A percentile compares a stretch with the other conserved stretches of the same genome.
Conservation (phyloP, 805 yeast species). For the Zygoascus flipseniorum region DNA sequence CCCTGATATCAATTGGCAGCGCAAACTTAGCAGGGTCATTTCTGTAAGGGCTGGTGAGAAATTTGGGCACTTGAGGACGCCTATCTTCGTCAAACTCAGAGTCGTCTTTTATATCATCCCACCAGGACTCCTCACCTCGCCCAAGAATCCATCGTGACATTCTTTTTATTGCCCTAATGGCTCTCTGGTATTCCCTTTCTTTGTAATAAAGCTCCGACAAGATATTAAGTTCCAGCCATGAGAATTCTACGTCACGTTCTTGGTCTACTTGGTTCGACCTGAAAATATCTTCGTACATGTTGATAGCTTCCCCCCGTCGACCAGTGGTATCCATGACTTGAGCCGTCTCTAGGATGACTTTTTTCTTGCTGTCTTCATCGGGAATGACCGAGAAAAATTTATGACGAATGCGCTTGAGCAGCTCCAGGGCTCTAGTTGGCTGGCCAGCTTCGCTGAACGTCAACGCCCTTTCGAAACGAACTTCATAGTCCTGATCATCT, state of each 20-base stretch:
- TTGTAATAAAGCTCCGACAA: constrained; percentile 71
- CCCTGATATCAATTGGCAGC: constrained; percentile 81
- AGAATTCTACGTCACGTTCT: constrained; percentile 37
- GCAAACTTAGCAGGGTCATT: constrained; percentile 25
- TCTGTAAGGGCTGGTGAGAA: constrained; percentile 2
- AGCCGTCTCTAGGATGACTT: constrained; percentile 11
- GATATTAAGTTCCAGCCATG: constrained; percentile 84
- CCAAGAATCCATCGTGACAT: constrained; percentile 78
- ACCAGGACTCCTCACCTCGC: constrained; percentile 54
- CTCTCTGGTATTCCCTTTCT: constrained; percentile 54
- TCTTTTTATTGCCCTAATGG: constrained; percentile 55
- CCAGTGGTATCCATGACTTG: constrained; percentile 37
- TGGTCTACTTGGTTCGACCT: constrained; percentile 38
- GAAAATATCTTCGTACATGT: constrained; percentile 54
- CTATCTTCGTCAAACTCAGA: constrained; percentile 77
- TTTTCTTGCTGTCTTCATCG: constrained; percentile 5
- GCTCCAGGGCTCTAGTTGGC: constrained; percentile 19
- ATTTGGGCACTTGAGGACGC: constrained; percentile 2
- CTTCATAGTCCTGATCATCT: constrained; percentile 72
- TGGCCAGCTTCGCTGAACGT: constrained; percentile 24
- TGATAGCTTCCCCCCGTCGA: constrained; percentile 66
- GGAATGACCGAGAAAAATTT: constrained; percentile 2
- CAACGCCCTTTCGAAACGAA: constrained; percentile 66
- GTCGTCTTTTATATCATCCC: constrained; percentile 62
- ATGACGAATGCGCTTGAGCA: constrained; percentile 17